Base-by-base conservation (phyloP, 225 moss, liverwort and hornwort genomes). In the Pleurozium schreberi region DNA sequence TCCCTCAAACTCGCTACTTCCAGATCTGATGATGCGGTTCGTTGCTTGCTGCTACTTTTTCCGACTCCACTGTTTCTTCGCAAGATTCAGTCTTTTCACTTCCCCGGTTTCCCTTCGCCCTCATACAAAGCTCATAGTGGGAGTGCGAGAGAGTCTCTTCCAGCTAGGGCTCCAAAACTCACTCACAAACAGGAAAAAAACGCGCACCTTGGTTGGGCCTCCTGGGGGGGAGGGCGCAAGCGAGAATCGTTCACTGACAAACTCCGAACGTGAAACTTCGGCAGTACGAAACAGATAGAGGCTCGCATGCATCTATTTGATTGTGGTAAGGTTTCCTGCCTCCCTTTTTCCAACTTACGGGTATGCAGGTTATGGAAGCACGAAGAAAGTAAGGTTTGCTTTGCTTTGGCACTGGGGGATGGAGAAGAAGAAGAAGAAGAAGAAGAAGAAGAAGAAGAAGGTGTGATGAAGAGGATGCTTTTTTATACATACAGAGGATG, bases 11-110 rank as follows among this genome's bases (percentile, higher is more conserved):
- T 80, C 47, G 85, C 80, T 65, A 31, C 79, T 80, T 62, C 89
- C 71, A 90, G 87, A 90, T 90, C 90, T 90, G 90, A 90, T 55
- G 90, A 84, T 90, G 90, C 68, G 75, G 77, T n/a, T 83, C 45
- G 49, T 86, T 75, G 61, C 50, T 11, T 47, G 77, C 69, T 34
- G 22, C 68, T 43, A 31, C 76, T 52, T 70, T 80, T 42, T 59
- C 59, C 57, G 23, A 79, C 87, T 42, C 33, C 33, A 78, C 47
- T 78, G 78, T 53, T 65, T 33, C 55, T 33, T 43, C 55, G 64
- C 87, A 87, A 61, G 69, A 79, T 70, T 80, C 77, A 42, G 60
- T 84, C 49, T 69, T n/a, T 36, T 4, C 78, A 3, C 65, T 64
- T 38, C 75, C 67, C 65, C 69, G 84, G 53, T 53, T 38, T 68